Evolutionary conservation across 164 flowering plant species (phyloP), one percentile per base, ranked within the genome.

Genomic region (Aristolochia contorta): DNA sequence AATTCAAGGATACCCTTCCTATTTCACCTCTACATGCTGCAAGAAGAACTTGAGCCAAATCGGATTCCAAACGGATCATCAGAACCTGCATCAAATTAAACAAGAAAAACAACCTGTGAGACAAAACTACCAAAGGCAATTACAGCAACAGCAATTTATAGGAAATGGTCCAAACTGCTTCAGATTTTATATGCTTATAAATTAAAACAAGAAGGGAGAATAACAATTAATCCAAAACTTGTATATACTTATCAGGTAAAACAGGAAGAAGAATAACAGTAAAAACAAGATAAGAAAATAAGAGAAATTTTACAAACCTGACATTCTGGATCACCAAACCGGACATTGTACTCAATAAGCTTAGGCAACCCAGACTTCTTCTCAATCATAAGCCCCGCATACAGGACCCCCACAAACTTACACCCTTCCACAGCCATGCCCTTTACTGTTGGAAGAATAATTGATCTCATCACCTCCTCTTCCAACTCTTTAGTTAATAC

Each of bases 311-410:
- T 22, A 62, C 37, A 15, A 62, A 93, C 97, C 94, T 93, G 98
- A 75, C 98, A 93, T 75, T 93, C 96, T 22, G 98, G 97, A 73
- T 93, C 98, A 53, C 98, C 98, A 79, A 93, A 93, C 0, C 98
- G 88, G 59, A 93, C 97, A 67, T 93, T 93, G 74, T 86, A 90
- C 81, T 90, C 98, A 7, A 93, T 89, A 41, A 93, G 80, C 79
- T 89, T 93, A 14, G 98, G 98, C 45, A 80, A 68, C 43, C 96
- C 92, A 4, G 97, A 78, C 53, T 79, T 84, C 79, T 84, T 93
- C 76, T 93, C 98, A 62, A 93, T 89, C 97, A 93, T 93, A 41
- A 93, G 87, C 27, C 99, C 97, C 24, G 99, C 99, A 78, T 77
- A 93, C 71, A 89, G 67, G 69, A 93, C 98, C 15, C 98, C 98